These are phyloP conservation scores for Aspergillus quadricinctus DNA, from an alignment of 2,329 filamentous ascomycete genomes.

Conservation along the genomic window DNA sequence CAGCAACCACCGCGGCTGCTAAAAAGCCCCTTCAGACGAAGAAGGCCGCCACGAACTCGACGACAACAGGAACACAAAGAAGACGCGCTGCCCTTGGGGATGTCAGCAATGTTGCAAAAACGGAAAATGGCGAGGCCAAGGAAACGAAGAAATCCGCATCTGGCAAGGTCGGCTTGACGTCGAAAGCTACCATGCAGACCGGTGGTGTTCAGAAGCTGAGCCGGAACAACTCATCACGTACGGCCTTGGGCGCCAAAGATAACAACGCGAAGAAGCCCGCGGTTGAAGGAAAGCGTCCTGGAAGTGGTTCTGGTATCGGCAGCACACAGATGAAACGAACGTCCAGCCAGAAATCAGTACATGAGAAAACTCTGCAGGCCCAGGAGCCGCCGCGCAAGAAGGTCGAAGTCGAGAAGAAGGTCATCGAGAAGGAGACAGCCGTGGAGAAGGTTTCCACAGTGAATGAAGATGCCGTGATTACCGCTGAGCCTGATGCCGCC, in stretches of 20 bases:
- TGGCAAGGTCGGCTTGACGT: conserved; percentile 64
- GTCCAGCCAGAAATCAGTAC: conserved; percentile 51
- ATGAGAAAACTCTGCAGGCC: conserved; percentile 53
- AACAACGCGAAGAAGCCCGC: conserved; percentile 56
- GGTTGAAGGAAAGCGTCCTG: conserved; percentile 65
- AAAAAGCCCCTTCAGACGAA: conserved; percentile 67
- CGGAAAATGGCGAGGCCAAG: conserved; percentile 50
- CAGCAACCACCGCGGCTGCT: conserved; percentile 56
- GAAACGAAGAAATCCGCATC: conserved; percentile 70
- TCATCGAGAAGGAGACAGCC: conserved; percentile 14
- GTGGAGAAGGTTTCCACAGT: conserved; percentile 30
- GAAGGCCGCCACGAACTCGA: conserved; percentile 52
- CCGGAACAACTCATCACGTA: conserved; percentile 56
- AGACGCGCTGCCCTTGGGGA: conserved; percentile 86
- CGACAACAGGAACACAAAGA: conserved; percentile 51
- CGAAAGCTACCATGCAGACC: conserved; percentile 71
- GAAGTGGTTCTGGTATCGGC: conserved; percentile 66
- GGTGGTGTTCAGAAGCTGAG: conserved; percentile 75
- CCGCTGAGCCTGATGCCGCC: conserved; percentile 33
- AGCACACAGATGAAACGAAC: conserved; percentile 64
- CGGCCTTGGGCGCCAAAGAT: conserved; percentile 63
- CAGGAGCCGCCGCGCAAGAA: conserved; percentile 68
- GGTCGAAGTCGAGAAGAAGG: conserved; percentile 52
- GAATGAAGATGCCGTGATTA: conserved; percentile 20
- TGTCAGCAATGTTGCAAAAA: conserved; percentile 89